Conservation (phyloP, 805 yeast species). For the Zygosaccharomyces bailii region DNA sequence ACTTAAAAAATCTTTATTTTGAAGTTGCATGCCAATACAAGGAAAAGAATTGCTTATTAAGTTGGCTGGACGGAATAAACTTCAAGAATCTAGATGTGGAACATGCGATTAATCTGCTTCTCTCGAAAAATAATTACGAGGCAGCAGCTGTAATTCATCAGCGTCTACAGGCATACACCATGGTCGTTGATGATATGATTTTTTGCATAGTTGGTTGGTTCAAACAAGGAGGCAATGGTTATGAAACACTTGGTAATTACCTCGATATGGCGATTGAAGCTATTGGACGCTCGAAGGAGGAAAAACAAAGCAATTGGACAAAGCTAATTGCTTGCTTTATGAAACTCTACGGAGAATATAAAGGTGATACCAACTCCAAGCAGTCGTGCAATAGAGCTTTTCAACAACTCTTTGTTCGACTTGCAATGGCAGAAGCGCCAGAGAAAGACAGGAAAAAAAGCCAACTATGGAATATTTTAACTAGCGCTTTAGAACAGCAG, state of each 20-base stretch:
- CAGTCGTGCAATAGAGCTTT: slow-evolving; percentile 18
- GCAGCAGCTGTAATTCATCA: slow-evolving; percentile 22
- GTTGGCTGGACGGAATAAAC: slow-evolving; percentile 20
- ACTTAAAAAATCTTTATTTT: slow-evolving; percentile 18
- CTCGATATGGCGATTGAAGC: slow-evolving; percentile 18
- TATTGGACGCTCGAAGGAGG: slow-evolving; percentile 9
- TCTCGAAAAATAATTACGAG: slow-evolving; percentile 15
- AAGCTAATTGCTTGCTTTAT: slow-evolving; percentile 24
- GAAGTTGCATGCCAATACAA: slow-evolving; percentile 19
- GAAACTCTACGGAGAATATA: slow-evolving; percentile 13
- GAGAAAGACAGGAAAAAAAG: slow-evolving; percentile 20
- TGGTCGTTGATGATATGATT: slow-evolving; percentile 21
- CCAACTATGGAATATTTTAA: slow-evolving; percentile 54
- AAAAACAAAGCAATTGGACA: slow-evolving; percentile 24
- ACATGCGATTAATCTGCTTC: slow-evolving; percentile 14
- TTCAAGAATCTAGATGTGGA: slow-evolving; percentile 16
- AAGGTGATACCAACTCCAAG: slow-evolving; percentile 1
- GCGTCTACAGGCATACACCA: slow-evolving; percentile 16
- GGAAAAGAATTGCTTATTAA: slow-evolving; percentile 9
- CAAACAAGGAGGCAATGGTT: not conserved
- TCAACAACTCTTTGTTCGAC: slow-evolving; percentile 22
- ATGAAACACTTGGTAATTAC: slow-evolving; percentile 9
- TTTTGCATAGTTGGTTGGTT: slow-evolving; percentile 21
- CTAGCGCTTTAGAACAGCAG: slow-evolving; percentile 50
- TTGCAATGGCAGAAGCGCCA: slow-evolving; percentile 21